A percentile compares a stretch with the other conserved stretches of the same genome.
These are phyloP conservation scores for Monosporozyma siamensis DNA, from an alignment of 805 yeast genomes.

Conservation along the genomic window DNA sequence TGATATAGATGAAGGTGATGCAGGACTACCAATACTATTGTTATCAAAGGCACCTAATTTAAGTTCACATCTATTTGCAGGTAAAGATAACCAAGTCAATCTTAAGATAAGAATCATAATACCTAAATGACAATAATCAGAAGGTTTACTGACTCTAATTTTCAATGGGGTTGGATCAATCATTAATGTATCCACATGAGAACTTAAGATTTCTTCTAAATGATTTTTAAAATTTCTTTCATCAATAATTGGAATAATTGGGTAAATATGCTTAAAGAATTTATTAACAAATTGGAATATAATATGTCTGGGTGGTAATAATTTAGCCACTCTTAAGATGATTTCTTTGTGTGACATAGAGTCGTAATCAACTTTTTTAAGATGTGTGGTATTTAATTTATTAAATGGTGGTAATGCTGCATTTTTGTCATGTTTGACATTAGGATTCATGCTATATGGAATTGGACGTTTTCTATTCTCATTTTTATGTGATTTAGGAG, in stretches of 20 bases:
- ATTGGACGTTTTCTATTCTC: neutral
- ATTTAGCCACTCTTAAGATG: constrained; percentile 27
- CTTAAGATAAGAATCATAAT: constrained; percentile 43
- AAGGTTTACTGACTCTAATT: constrained; percentile 27
- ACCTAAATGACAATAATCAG: constrained; percentile 39
- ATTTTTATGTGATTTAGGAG: neutral
- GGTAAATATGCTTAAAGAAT: constrained; percentile 50
- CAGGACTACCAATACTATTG: constrained; percentile 5
- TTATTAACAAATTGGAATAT: constrained; percentile 49
- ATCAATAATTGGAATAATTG: constrained; percentile 59
- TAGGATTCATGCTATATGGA: neutral
- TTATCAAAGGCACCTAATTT: constrained; percentile 17
- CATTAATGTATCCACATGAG: constrained; percentile 2
- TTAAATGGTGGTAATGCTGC: neutral
- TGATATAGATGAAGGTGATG: constrained; percentile 6
- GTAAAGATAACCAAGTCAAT: constrained; percentile 47
- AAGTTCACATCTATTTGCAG: constrained; percentile 32
- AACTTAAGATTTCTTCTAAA: constrained; percentile 20
- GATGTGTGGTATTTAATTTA: neutral
- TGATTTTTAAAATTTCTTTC: constrained; percentile 35
- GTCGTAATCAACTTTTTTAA: constrained; percentile 3
- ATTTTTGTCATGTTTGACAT: neutral
- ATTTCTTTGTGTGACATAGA: constrained; percentile 18
- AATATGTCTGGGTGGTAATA: constrained; percentile 45
- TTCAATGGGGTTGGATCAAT: constrained; percentile 14